Conservation (phyloP, 768 basidiomycete genomes). For the Mycena filopes region DNA sequence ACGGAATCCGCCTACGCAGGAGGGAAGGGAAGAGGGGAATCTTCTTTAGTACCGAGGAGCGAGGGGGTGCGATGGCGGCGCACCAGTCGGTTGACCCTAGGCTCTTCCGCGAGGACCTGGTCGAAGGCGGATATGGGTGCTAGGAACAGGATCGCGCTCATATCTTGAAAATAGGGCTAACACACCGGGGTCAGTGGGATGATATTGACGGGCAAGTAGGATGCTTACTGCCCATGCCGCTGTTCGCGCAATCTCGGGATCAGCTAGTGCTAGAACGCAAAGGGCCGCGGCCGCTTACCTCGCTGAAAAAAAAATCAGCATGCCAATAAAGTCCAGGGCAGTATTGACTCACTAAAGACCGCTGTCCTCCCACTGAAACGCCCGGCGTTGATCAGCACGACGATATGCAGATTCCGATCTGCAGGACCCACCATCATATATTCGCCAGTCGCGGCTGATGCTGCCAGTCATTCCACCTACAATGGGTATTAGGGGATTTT, state of each 20-base stretch:
- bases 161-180: constrained; percentile 45
- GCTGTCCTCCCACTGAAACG: constrained; percentile 64
- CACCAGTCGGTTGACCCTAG: constrained; percentile 70
- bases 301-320: constrained; percentile 38
- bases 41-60: not conserved
- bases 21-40: not conserved
- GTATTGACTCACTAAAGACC: constrained; percentile 64
- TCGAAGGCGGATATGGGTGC: constrained; percentile 79
- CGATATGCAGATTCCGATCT: not conserved
- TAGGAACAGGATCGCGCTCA: constrained; percentile 78
- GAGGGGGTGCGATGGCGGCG: constrained; percentile 21
- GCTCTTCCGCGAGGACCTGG: constrained; percentile 75
- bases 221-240: constrained; percentile 58
- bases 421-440: constrained; percentile 47
- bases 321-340: not conserved
- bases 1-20: constrained; percentile 75
- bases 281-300: constrained; percentile 35
- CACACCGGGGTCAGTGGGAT: not conserved
- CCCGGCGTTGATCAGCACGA: constrained; percentile 4
- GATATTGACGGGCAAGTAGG: constrained; percentile 54
- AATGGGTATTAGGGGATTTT: not conserved
- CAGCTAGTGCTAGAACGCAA: constrained; percentile 8
- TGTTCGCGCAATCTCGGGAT: constrained; percentile 37
- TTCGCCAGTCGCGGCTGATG: constrained; percentile 53
- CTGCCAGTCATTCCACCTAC: constrained; percentile 35